Percentiles rank a stretch among this genome's conserved stretches.
Evolutionary conservation across 1,284 basidiomycete species (phyloP).

Genomic region (Xerocomus amazonicus): DNA sequence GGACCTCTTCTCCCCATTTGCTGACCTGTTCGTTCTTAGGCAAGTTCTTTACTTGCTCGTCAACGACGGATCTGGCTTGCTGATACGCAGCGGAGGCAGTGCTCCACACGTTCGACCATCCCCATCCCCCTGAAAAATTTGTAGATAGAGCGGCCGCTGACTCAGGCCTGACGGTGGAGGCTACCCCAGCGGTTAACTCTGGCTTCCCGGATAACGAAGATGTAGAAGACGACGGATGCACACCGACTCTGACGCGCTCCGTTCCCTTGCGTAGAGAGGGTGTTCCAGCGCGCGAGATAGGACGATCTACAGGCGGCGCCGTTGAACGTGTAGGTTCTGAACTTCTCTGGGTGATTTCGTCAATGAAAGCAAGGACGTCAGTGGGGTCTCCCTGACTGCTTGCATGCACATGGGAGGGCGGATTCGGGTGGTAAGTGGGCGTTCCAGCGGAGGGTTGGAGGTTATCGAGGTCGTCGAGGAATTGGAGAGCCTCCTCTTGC

Average conservation of each 20-base stretch:
- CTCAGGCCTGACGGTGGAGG: conserved; percentile 26
- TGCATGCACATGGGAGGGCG: conserved; percentile 19
- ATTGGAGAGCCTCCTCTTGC: conserved; percentile 83
- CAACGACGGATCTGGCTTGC: conserved; percentile 83
- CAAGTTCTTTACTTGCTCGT: conserved; percentile 83
- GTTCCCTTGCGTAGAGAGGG: conserved; percentile 73
- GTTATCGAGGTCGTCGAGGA: conserved; percentile 76
- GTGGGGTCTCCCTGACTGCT: conserved; percentile 58
- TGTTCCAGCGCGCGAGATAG: conserved; percentile 63
- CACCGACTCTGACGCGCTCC: conserved; percentile 69
- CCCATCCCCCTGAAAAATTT: conserved; percentile 46
- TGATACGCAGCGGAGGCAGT: conserved; percentile 84
- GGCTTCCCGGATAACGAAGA: conserved; percentile 38
- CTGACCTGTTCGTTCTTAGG: conserved; percentile 79
- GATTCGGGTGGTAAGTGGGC: conserved; percentile 16
- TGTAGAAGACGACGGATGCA: conserved; percentile 36
- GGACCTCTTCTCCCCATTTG: conserved; percentile 68
- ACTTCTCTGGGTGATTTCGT: conserved; percentile 91
- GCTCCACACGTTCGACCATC: conserved; percentile 85
- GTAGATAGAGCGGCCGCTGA: conserved; percentile 26
- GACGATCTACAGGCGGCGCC: conserved; percentile 52
- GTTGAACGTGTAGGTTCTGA: conserved; percentile 65
- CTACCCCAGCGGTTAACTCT: conserved; percentile 24
- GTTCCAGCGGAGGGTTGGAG: conserved; percentile 35
- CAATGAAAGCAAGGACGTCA: conserved; percentile 87